A percentile compares a stretch with the other conserved stretches of the same genome.
Evolutionary conservation across 2,329 filamentous ascomycete species (phyloP).

Genomic region (Neofusicoccum ribis): DNA sequence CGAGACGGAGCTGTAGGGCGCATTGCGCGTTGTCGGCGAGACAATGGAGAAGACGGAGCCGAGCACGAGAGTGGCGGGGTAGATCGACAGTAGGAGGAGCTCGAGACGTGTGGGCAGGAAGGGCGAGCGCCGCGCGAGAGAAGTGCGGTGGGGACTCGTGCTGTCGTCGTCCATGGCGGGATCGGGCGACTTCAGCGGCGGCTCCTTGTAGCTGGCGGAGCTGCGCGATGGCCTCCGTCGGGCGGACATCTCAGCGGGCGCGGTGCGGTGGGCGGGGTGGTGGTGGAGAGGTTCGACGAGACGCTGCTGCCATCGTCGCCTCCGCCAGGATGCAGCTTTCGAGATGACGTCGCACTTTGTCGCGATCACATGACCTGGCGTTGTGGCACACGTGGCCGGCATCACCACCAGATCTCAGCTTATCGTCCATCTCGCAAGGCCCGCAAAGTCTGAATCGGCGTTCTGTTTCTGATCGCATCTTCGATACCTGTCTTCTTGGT

Average conservation of each 20-base stretch:
- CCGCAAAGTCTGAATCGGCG: background rate
- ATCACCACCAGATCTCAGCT: background rate
- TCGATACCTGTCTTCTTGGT: background rate
- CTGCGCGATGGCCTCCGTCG: constrained; percentile 14
- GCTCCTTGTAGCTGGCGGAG: constrained; percentile 16
- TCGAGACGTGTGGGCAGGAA: constrained; percentile 72
- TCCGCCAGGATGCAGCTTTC: background rate
- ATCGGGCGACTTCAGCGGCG: background rate
- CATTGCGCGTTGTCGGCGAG: constrained; percentile 66
- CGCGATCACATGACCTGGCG: background rate
- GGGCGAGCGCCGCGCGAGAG: constrained; percentile 48
- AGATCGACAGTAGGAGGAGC: constrained; percentile 63
- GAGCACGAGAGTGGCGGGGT: constrained; percentile 75
- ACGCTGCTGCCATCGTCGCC: background rate
- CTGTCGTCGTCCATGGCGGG: constrained; percentile 9
- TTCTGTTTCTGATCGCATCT: background rate
- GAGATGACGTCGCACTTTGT: constrained; percentile 11
- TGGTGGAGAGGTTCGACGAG: background rate
- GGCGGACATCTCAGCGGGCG: background rate
- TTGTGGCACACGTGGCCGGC: background rate
- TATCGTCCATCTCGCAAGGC: background rate
- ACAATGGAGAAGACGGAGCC: constrained; percentile 79
- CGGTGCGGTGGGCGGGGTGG: background rate
- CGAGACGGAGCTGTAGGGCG: constrained; percentile 60
- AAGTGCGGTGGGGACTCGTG: constrained; percentile 23